Percentiles rank a stretch among this genome's conserved stretches.
Evolutionary conservation across 257 asterid species (phyloP).

Genomic region (Solanum neorickii): DNA sequence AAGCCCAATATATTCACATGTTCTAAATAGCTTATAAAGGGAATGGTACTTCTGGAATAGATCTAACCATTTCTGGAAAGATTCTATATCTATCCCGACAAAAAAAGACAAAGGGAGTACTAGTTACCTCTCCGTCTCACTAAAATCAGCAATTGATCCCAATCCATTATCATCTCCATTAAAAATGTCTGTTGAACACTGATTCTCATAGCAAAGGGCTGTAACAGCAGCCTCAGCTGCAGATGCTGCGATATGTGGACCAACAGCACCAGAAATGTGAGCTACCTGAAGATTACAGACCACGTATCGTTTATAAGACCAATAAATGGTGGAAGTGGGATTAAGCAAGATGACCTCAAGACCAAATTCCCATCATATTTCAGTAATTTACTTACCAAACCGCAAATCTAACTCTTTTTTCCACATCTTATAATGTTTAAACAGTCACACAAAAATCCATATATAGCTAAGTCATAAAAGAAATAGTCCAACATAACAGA

Average conservation of each 20-base stretch:
- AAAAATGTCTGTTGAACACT: conserved; percentile 69
- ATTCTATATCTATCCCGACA: background rate
- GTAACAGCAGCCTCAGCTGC: conserved; percentile 91
- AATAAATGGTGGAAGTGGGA: background rate
- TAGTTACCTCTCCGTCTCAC: conserved; percentile 38
- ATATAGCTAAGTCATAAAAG: background rate
- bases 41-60: background rate
- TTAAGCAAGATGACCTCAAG: background rate
- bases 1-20: background rate
- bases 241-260: conserved; percentile 57
- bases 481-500: background rate
- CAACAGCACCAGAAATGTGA: conserved; percentile 60
- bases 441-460: background rate
- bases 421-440: background rate
- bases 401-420: background rate
- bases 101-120: background rate
- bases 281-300: conserved; percentile 40
- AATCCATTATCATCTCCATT: conserved; percentile 40
- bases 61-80: background rate
- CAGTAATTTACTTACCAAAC: background rate
- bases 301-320: background rate
- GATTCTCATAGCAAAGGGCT: conserved; percentile 82
- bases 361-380: background rate
- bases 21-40: conserved; percentile 25
- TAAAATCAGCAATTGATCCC: conserved; percentile 25